Evolutionary conservation across 495 filamentous ascomycete genomes (phyloP).

Genomic region (Trichocladium uniseriatum): DNA sequence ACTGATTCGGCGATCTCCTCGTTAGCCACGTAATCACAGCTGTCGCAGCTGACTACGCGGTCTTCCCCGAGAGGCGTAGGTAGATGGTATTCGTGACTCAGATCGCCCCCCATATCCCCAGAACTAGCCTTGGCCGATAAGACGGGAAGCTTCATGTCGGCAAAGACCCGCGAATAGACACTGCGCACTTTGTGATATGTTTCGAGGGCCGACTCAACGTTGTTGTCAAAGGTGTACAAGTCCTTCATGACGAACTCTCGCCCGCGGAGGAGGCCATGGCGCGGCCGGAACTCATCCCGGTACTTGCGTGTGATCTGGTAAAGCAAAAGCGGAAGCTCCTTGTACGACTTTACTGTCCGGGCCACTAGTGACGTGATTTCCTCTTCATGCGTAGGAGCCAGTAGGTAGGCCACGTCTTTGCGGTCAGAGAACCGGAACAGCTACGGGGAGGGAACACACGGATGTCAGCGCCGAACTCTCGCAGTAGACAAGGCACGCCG

Average conservation of each 20-base stretch:
- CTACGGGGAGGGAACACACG: slow-evolving; percentile 34
- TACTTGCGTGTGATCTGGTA: slow-evolving; percentile 96
- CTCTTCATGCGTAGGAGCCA: slow-evolving; percentile 94
- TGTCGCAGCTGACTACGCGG: slow-evolving; percentile 61
- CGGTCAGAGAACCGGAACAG: slow-evolving; percentile 76
- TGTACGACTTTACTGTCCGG: slow-evolving; percentile 69
- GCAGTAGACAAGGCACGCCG: background rate
- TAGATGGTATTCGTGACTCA: slow-evolving; percentile 94
- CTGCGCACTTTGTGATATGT: slow-evolving; percentile 66
- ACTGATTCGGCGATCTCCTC: slow-evolving; percentile 53
- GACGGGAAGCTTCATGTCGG: slow-evolving; percentile 75
- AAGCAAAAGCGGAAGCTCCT: slow-evolving; percentile 73
- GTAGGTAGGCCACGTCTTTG: slow-evolving; percentile 61
- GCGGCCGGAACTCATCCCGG: slow-evolving; percentile 78
- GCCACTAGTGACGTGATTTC: slow-evolving; percentile 81
- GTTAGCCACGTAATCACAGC: slow-evolving; percentile 72
- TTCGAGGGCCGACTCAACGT: slow-evolving; percentile 50
- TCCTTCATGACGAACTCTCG: slow-evolving; percentile 98
- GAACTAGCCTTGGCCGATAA: slow-evolving; percentile 82
- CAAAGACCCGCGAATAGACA: slow-evolving; percentile 66
- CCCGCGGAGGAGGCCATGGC: slow-evolving; percentile 81
- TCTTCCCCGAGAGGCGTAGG: slow-evolving; percentile 78
- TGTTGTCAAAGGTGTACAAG: slow-evolving; percentile 88
- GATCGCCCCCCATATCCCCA: slow-evolving; percentile 85
- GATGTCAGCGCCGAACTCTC: slow-evolving; percentile 7